These are phyloP conservation scores for Anthracocystis walkeri DNA, from an alignment of 1,284 basidiomycete genomes.

Conservation along the genomic window DNA sequence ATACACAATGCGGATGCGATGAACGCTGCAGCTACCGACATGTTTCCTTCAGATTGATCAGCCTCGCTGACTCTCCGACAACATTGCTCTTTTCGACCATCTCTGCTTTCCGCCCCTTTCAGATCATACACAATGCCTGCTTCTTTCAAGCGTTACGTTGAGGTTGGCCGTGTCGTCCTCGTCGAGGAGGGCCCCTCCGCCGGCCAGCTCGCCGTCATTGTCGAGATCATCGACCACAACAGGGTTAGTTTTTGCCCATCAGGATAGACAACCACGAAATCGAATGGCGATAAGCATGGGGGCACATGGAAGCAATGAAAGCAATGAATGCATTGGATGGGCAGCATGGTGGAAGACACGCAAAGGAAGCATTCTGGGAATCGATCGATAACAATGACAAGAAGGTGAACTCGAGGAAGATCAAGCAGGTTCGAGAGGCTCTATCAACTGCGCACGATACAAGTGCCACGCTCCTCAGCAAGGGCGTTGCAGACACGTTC, in stretches of 20 bases:
- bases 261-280: not conserved
- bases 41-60: not conserved
- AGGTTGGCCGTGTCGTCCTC: slow-evolving; percentile 98
- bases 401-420: too few relatives aligned
- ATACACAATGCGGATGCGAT: slow-evolving; percentile 5
- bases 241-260: slow-evolving; percentile 75
- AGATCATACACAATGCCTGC: slow-evolving; percentile 59
- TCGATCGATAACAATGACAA: too few relatives aligned
- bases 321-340: not conserved
- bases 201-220: slow-evolving; percentile 93
- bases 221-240: slow-evolving; percentile 99
- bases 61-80: slow-evolving; percentile 18
- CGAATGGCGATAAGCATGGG: slow-evolving; percentile 5
- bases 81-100: slow-evolving; percentile 1
- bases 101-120: not conserved
- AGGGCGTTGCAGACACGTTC: too few relatives aligned
- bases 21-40: slow-evolving; percentile 2
- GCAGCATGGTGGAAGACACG: not conserved
- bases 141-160: slow-evolving; percentile 92
- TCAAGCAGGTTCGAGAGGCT: too few relatives aligned
- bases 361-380: not conserved
- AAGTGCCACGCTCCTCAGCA: too few relatives aligned
- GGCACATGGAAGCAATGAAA: too few relatives aligned
- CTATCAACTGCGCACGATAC: too few relatives aligned
- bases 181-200: slow-evolving; percentile 86